A percentile compares a stretch with the other conserved stretches of the same genome.
phyloP scores from a whole-genome alignment of 2,329 filamentous ascomycete species.

The Arthroderma sp. region DNA sequence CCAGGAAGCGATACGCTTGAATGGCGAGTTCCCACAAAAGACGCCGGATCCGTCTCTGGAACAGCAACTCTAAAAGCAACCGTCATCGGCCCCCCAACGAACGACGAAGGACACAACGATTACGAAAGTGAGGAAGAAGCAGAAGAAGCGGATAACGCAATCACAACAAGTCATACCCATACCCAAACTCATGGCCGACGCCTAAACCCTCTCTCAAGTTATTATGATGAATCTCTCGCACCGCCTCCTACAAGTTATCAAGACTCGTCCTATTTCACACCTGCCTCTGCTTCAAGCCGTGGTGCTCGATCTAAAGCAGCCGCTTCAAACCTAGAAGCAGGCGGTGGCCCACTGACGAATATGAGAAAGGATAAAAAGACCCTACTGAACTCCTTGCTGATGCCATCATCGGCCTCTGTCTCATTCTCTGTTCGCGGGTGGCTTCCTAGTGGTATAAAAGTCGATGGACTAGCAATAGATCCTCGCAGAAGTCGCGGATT shows the following conservation, averaged over 20 bases:
- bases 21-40: constrained; percentile 71
- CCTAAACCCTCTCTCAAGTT: constrained; percentile 31
- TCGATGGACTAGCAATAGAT: constrained; percentile 49
- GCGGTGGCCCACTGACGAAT: too few species aligned
- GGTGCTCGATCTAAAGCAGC: too few species aligned
- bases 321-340: too few species aligned
- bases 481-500: constrained; percentile 72
- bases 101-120: constrained; percentile 29
- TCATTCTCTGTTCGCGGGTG: constrained; percentile 51
- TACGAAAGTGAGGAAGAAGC: constrained; percentile 31
- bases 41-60: constrained; percentile 52
- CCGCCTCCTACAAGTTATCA: constrained; percentile 1
- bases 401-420: constrained; percentile 65
- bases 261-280: neutral
- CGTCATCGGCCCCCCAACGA: constrained; percentile 49
- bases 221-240: constrained; percentile 26
- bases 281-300: too few species aligned
- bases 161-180: neutral
- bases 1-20: constrained; percentile 59
- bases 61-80: constrained; percentile 68
- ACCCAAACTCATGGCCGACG: neutral
- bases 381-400: constrained; percentile 41
- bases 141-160: constrained; percentile 19
- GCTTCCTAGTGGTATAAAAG: constrained; percentile 51
- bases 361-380: too few species aligned